Evolutionary conservation across 208 protist genomes (phyloP), one percentile per base, ranked within the genome.

Genomic region (Crithidia brevicula): DNA sequence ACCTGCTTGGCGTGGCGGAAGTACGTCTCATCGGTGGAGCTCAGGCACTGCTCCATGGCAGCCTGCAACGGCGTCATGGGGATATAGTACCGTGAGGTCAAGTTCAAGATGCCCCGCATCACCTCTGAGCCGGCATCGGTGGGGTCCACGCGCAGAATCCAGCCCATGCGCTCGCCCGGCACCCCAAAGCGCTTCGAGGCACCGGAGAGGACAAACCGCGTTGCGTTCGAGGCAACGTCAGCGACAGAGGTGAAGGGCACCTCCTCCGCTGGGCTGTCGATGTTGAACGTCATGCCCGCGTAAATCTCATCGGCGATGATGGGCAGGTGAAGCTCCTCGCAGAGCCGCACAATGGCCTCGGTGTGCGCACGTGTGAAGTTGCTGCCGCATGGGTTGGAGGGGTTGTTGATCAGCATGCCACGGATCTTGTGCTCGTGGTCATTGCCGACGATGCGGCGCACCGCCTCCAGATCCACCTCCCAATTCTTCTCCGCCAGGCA

Each of bases 281-380:
- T 82, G 8, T 81, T 70, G 76, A 95, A 98, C 20, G 93, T 86
- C 74, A 98, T 96, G 27, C 91, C 89, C 9, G 84, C 90, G 87
- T 98, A 98, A 46, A 98, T 97, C 71, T 98, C 97, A 59, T 98
- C 97, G 3, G 91, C 51, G 42, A 98, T 88, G 54, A 98, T 89
- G 20, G 94, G 93, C 13, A 98, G 54, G 40, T 75, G 54, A 63
- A 93, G 68, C 60, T 92, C 69, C 47, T 95, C 87, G 13, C 92
- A 95, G 2, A 98, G 57, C 54, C 69, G 58, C 20, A 97, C 57
- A 28, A 97, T 67, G 36, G 76, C 86, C 47, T 74, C 49, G 16
- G 96, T 54, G 76, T 98, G 96, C 27, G 86, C 50, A 10, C 66
- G 67, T 11, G 74, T 81, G 72, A 84, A 98, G 71, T 95, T 92